Evolutionary conservation across 768 basidiomycete genomes (phyloP).

Genomic region (Boletus tylopilopsis): DNA sequence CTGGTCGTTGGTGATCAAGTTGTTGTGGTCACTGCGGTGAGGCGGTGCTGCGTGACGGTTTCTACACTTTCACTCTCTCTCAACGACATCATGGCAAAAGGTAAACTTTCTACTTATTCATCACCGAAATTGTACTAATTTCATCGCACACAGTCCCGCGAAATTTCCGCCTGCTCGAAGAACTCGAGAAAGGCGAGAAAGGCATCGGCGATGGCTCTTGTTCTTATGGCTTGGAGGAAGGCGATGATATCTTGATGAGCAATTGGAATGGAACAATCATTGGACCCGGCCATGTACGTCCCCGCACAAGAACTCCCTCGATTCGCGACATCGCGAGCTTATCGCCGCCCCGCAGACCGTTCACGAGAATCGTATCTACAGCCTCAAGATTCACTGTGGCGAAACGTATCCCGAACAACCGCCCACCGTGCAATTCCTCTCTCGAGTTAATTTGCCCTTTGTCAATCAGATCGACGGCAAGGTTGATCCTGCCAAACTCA

Average conservation of each 20-base stretch:
- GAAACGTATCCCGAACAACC: conserved; percentile 70
- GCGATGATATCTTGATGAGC: conserved; percentile 96
- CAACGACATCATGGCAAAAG: conserved; percentile 45
- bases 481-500: conserved; percentile 71
- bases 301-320: not conserved
- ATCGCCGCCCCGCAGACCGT: conserved; percentile 62
- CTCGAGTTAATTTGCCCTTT: conserved; percentile 91
- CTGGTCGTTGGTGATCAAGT: conserved; percentile 12
- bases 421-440: conserved; percentile 81
- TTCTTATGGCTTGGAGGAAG: conserved; percentile 93
- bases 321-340: conserved; percentile 13
- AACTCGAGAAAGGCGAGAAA: conserved; percentile 99
- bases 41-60: conserved; percentile 23
- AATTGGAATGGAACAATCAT: conserved; percentile 99
- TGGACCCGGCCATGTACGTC: conserved; percentile 90
- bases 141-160: conserved; percentile 70
- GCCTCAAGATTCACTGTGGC: conserved; percentile 85
- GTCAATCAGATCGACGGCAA: conserved; percentile 72
- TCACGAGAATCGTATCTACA: conserved; percentile 99
- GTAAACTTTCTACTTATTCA: conserved; percentile 35
- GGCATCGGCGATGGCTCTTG: conserved; percentile 98
- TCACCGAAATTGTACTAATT: not conserved
- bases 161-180: conserved; percentile 95
- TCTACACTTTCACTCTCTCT: conserved; percentile 7
- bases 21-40: conserved; percentile 23